Percentiles rank a stretch among this genome's conserved stretches.
Evolutionary conservation across 2,329 filamentous ascomycete genomes (phyloP).

Genomic region (Neonectria sp.): DNA sequence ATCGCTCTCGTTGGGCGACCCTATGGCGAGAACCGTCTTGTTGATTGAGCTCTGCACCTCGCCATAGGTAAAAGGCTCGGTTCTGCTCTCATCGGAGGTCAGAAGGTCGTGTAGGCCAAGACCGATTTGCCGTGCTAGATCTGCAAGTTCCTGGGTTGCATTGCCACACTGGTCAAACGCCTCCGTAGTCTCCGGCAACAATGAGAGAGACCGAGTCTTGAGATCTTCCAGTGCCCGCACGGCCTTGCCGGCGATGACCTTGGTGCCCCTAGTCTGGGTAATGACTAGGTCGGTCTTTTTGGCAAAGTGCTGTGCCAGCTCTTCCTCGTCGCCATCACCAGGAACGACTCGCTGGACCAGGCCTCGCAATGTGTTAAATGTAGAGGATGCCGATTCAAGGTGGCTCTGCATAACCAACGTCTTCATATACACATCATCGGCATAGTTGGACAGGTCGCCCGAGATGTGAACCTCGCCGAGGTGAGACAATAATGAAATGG

Average conservation of each 20-base stretch:
- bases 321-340: conserved; percentile 68
- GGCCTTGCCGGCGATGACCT: conserved; percentile 86
- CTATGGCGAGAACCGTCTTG: conserved; percentile 63
- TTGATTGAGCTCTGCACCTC: conserved; percentile 78
- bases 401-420: conserved; percentile 84
- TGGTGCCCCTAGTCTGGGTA: conserved; percentile 83
- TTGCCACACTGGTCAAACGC: conserved; percentile 80
- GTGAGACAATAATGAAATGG: conserved; percentile 89
- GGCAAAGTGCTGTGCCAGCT: conserved; percentile 76
- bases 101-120: conserved; percentile 76
- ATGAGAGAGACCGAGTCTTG: conserved; percentile 80
- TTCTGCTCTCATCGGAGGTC: conserved; percentile 77
- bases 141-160: conserved; percentile 75
- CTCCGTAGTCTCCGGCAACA: conserved; percentile 76
- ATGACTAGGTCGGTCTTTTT: conserved; percentile 81
- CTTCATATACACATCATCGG: conserved; percentile 85
- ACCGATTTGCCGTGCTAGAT: conserved; percentile 78
- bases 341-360: conserved; percentile 79
- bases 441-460: conserved; percentile 78
- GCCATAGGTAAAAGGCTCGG: conserved; percentile 75
- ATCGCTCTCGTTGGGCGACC: conserved; percentile 74
- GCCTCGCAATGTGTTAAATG: conserved; percentile 73
- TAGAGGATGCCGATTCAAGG: conserved; percentile 82
- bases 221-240: conserved; percentile 84
- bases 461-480: conserved; percentile 86